Percentiles rank a stretch among this genome's conserved stretches.
phyloP scores from a whole-genome alignment of 306 rosid species.

The Ziziphus jujuba region DNA sequence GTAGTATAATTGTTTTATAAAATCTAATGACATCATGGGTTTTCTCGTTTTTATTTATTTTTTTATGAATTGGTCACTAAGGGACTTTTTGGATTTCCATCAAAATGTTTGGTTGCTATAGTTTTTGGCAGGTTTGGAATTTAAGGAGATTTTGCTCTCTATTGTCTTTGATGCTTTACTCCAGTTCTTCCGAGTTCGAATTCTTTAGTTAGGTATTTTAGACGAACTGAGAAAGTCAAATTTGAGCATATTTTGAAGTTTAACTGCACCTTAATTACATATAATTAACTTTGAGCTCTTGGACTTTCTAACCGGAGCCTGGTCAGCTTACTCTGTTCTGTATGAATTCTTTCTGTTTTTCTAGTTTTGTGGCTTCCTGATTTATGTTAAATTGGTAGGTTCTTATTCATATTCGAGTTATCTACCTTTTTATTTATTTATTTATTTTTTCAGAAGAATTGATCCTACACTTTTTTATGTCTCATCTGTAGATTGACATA shows the following conservation, averaged over 20 bases:
- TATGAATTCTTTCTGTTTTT: neutral
- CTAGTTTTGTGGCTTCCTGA: no score
- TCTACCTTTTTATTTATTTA: neutral
- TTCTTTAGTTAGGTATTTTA: neutral
- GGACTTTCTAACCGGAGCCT: neutral
- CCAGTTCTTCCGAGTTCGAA: no score
- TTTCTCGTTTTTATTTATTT: no score
- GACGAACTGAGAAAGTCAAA: no score
- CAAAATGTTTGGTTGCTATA: no score
- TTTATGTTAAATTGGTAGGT: no score
- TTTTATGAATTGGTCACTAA: no score
- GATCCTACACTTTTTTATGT: neutral
- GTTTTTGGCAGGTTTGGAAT: no score
- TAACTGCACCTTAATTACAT: neutral
- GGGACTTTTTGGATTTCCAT: neutral
- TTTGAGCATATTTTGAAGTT: no score
- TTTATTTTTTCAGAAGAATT: neutral
- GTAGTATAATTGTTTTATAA: neutral
- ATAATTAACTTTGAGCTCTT: slow-evolving; percentile 13
- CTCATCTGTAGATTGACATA: neutral
- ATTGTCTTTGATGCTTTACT: no score
- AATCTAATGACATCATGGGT: neutral
- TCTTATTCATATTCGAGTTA: neutral
- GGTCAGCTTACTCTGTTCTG: neutral
- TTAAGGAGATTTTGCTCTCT: no score